Evolutionary conservation across 495 filamentous ascomycete species (phyloP).

Genomic region (Penicillium canariense): DNA sequence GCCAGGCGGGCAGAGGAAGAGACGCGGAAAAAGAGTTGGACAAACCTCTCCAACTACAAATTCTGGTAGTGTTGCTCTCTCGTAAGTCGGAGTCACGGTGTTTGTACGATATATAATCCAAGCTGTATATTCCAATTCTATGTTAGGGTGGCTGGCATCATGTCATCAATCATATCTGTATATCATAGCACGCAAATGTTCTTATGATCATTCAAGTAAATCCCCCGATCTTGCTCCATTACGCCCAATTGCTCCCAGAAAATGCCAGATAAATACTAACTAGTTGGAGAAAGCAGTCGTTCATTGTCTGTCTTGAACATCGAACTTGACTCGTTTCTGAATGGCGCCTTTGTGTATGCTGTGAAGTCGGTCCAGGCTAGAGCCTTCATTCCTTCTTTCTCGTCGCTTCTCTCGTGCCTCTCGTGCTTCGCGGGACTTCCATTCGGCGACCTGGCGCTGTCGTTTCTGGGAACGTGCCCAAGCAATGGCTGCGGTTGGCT

Average conservation of each 20-base stretch:
- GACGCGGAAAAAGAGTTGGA: conserved; percentile 54
- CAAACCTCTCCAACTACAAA: conserved; percentile 47
- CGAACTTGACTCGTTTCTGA: conserved; percentile 47
- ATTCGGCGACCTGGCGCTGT: conserved; percentile 79
- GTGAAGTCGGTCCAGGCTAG: conserved; percentile 30
- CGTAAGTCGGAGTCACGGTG: conserved; percentile 37
- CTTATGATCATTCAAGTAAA: conserved; percentile 11
- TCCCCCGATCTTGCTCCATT: conserved; percentile 4
- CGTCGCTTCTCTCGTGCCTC: conserved; percentile 77
- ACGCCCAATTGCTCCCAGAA: not conserved
- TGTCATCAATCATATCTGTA: conserved; percentile 30
- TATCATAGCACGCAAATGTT: conserved; percentile 28
- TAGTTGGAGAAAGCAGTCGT: not conserved
- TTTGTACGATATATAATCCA: conserved; percentile 29
- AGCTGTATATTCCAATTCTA: conserved; percentile 34
- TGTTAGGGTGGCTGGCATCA: conserved; percentile 17
- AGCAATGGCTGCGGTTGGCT: conserved; percentile 79
- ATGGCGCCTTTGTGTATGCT: conserved; percentile 34
- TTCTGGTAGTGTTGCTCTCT: conserved; percentile 42
- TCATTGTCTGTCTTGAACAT: conserved; percentile 23
- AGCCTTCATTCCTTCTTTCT: conserved; percentile 56
- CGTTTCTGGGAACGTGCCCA: conserved; percentile 72
- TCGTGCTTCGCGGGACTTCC: conserved; percentile 73
- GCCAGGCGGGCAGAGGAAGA: conserved; percentile 44
- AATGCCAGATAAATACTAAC: conserved; percentile 5